Evolutionary conservation across 495 filamentous ascomycete species (phyloP), one percentile per base, ranked within the genome.

Genomic region (Xylaria venustula): DNA sequence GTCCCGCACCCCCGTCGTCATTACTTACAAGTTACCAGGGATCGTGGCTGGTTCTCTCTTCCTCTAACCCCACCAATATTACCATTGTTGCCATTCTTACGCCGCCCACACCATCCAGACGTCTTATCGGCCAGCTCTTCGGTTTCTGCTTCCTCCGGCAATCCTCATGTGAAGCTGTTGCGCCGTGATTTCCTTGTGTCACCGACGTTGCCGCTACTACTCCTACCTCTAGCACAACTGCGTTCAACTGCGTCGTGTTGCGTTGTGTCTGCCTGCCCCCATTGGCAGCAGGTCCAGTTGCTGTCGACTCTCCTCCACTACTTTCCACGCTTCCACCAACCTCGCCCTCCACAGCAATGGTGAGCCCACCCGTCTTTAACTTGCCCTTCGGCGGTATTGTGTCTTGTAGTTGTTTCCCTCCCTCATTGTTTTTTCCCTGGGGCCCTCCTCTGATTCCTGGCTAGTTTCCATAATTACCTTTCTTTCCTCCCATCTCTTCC

Each of bases 311-410:
- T 26, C 7, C 7, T 3, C 37, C 37, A 40, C 14, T 40, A 40
- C 40, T 45, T 20, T 37, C 41, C 17, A 15, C 26, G n/a, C 4
- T 58, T 17, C 28, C 20, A 45, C 54, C n/a, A n/a, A 26, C 30
- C 42, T 14, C 28, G 17, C 25, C 30, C 44, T 54, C 44, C 47
- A 37, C 44, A 49, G 47, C 40, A 41, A 64, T 64, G 62, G 62
- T 64, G 48, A 61, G 58, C 58, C 50, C 20, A 34, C 40, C 40
- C 26, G 36, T n/a, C n/a, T n/a, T n/a, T n/a, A n/a, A n/a, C n/a
- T n/a, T n/a, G n/a, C n/a, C n/a, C n/a, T n/a, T n/a, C n/a, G n/a
- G n/a, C n/a, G n/a, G n/a, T n/a, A n/a, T n/a, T n/a, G n/a, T n/a
- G 22, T 44, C 36, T 54, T 23, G 15, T 42, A 45, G 6, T 45